These are phyloP conservation scores for Carallia brachiata DNA, from an alignment of 345 rosid genomes.

Conservation along the genomic window DNA sequence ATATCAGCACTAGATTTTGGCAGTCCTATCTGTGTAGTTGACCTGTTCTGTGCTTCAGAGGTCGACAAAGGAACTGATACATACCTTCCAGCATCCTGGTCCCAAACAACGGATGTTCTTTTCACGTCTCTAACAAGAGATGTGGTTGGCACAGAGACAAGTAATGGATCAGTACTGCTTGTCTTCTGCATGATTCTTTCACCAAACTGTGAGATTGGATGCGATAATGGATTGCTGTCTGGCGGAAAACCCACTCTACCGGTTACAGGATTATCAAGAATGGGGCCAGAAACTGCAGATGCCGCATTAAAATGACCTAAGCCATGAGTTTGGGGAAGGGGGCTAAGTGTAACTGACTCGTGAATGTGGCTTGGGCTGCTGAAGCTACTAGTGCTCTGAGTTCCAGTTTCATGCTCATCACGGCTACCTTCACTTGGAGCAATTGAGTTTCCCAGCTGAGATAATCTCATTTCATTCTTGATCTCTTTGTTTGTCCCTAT, in stretches of 20 bases:
- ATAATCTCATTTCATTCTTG: conserved; percentile 50
- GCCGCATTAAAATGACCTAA: conserved; percentile 38
- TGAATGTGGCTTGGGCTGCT: conserved; percentile 88
- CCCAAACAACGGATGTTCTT: conserved; percentile 87
- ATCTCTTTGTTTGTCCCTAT: conserved; percentile 56
- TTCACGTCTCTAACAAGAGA: conserved; percentile 87
- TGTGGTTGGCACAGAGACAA: conserved; percentile 63
- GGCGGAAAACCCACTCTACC: conserved; percentile 38
- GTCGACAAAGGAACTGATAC: conserved; percentile 78
- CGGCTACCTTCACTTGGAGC: conserved; percentile 88
- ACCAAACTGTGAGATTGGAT: conserved; percentile 43
- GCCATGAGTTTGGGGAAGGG: conserved; percentile 66
- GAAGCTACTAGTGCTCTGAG: conserved; percentile 82
- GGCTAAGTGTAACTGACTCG: conserved; percentile 74
- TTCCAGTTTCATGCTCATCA: conserved; percentile 81
- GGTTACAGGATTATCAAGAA: conserved; percentile 45
- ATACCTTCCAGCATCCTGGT: conserved; percentile 92
- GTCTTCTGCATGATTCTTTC: conserved; percentile 61
- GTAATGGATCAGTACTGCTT: conserved; percentile 50
- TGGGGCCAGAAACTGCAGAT: conserved; percentile 32
- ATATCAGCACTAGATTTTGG: conserved; percentile 42
- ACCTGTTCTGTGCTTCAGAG: conserved; percentile 59
- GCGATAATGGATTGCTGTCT: conserved; percentile 25
- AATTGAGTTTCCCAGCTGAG: conserved; percentile 56
- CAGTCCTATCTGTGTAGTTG: conserved; percentile 38